Conservation (phyloP, 176 grass and related monocot species). For the Hordeum marinum region DNA sequence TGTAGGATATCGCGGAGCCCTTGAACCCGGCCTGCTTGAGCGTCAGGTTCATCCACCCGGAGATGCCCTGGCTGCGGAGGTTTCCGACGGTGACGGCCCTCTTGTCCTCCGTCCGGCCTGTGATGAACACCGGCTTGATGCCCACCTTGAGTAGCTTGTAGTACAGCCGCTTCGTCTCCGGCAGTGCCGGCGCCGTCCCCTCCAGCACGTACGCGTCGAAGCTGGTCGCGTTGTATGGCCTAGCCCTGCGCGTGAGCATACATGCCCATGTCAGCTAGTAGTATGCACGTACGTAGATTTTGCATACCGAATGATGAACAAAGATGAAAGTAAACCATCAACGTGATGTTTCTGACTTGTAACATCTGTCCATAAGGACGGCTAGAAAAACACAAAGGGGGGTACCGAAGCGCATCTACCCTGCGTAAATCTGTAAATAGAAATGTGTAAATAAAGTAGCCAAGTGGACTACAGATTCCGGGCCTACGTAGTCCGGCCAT, state of each 20-base stretch:
- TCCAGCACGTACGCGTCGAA: constrained; percentile 29
- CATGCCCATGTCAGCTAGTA: no score
- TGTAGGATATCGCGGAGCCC: neutral
- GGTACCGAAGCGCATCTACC: no score
- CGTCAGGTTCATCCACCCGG: constrained; percentile 29
- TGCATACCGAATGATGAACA: no score
- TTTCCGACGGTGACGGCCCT: neutral
- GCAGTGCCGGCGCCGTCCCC: constrained; percentile 28
- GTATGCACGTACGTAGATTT: no score
- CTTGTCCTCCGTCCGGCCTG: constrained; percentile 25
- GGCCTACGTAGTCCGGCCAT: no score
- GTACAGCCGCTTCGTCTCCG: constrained; percentile 31
- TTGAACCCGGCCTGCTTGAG: constrained; percentile 16
- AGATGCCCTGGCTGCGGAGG: constrained; percentile 23
- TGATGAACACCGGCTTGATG: constrained; percentile 51
- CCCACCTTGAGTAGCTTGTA: neutral
- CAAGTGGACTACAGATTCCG: no score
- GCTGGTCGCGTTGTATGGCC: constrained; percentile 21
- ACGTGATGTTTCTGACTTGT: no score
- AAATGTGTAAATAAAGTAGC: no score
- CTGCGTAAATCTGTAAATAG: no score
- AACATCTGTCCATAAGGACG: no score
- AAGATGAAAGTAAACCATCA: no score
- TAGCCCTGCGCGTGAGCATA: neutral
- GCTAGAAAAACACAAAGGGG: no score